Evolutionary conservation across 257 asterid genomes (phyloP).

Genomic region (Solanum arcanum): DNA sequence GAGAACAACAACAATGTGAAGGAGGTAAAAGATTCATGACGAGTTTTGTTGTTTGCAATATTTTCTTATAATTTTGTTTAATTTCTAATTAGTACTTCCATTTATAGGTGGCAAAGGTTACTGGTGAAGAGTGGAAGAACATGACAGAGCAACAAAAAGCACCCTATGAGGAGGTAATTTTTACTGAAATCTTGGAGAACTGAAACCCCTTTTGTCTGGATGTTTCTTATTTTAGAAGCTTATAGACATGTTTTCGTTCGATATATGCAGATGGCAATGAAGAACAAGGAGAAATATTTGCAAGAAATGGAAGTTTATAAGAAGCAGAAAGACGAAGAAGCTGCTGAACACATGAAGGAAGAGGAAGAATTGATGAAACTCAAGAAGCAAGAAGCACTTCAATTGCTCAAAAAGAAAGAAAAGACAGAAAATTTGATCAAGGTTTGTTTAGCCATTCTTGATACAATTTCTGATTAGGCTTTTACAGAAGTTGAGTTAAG

Average conservation of each 20-base stretch:
- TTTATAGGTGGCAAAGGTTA: slow-evolving; percentile 49
- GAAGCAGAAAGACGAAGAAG: slow-evolving; percentile 72
- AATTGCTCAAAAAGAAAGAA: slow-evolving; percentile 82
- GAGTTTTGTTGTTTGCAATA: neutral
- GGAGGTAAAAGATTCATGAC: slow-evolving; percentile 35
- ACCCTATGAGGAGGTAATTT: slow-evolving; percentile 55
- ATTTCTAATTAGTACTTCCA: neutral
- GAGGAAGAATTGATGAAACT: slow-evolving; percentile 67
- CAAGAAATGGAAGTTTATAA: slow-evolving; percentile 72
- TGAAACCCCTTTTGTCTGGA: neutral
- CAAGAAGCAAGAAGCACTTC: slow-evolving; percentile 86
- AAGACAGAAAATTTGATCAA: slow-evolving; percentile 65
- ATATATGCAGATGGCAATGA: slow-evolving; percentile 43
- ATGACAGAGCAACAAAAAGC: slow-evolving; percentile 54
- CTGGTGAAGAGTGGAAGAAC: slow-evolving; percentile 90
- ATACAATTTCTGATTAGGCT: neutral
- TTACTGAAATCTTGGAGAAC: neutral
- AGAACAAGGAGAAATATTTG: slow-evolving; percentile 48
- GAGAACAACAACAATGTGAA: slow-evolving; percentile 50
- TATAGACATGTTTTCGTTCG: neutral
- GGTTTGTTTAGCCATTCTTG: slow-evolving; percentile 18
- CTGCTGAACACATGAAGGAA: slow-evolving; percentile 34
- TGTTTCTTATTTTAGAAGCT: neutral
- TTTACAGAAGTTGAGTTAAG: neutral
- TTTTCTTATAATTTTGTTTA: neutral